These are phyloP conservation scores for Fusarium dimerum DNA, from an alignment of 2,329 filamentous ascomycete species.

Conservation along the genomic window DNA sequence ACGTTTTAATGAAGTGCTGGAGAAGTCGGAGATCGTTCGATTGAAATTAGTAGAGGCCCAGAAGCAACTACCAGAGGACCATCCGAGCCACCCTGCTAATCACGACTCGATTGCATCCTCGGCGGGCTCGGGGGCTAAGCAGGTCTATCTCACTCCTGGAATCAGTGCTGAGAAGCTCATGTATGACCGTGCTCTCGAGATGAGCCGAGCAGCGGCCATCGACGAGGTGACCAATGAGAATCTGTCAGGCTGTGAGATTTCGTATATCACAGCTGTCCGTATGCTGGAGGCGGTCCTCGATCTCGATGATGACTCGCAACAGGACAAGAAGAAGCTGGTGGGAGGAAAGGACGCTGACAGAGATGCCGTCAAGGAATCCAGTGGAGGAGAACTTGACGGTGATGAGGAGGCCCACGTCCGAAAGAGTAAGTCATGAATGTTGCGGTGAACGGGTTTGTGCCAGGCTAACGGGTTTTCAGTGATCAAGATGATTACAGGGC, in stretches of 20 bases:
- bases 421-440: slow-evolving; percentile 58
- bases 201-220: slow-evolving; percentile 92
- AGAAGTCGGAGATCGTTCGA: slow-evolving; percentile 94
- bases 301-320: slow-evolving; percentile 62
- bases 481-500: slow-evolving; percentile 62
- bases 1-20: slow-evolving; percentile 94
- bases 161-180: slow-evolving; percentile 95
- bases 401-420: slow-evolving; percentile 74
- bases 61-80: slow-evolving; percentile 77
- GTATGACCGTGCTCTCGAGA: slow-evolving; percentile 96
- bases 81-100: slow-evolving; percentile 84
- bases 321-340: slow-evolving; percentile 31
- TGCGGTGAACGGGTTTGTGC: not conserved
- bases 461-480: slow-evolving; percentile 43
- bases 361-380: slow-evolving; percentile 34
- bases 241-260: slow-evolving; percentile 82
- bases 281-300: slow-evolving; percentile 96
- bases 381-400: slow-evolving; percentile 56
- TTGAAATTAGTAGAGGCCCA: slow-evolving; percentile 86
- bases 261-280: slow-evolving; percentile 88
- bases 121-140: slow-evolving; percentile 68
- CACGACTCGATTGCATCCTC: slow-evolving; percentile 61
- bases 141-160: slow-evolving; percentile 81
- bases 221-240: slow-evolving; percentile 95
- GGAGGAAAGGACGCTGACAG: slow-evolving; percentile 45